These are phyloP conservation scores for Oemleria cerasiformis DNA, from an alignment of 306 rosid genomes.

Conservation along the genomic window DNA sequence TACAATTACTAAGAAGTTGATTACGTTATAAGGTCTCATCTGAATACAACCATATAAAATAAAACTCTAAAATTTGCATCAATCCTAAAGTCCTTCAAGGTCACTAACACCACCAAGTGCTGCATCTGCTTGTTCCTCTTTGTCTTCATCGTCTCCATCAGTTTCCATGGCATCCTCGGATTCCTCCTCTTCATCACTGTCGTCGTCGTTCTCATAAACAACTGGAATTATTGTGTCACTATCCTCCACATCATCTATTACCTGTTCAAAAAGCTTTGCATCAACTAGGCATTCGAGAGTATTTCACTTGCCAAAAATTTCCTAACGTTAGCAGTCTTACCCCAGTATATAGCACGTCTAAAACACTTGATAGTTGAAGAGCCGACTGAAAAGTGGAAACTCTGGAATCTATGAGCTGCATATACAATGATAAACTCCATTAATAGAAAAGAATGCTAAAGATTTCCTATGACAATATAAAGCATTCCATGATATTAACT, in stretches of 20 bases:
- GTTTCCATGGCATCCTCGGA: constrained; percentile 70
- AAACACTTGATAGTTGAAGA: constrained; percentile 60
- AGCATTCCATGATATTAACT: neutral
- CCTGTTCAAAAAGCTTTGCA: constrained; percentile 35
- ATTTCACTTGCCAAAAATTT: constrained; percentile 5
- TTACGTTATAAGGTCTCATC: neutral
- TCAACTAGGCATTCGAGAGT: neutral
- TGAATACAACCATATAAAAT: neutral
- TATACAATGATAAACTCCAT: neutral
- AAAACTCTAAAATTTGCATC: constrained; percentile 1
- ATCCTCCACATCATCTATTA: constrained; percentile 48
- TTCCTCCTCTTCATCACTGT: constrained; percentile 53
- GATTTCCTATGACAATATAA: neutral
- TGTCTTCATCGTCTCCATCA: constrained; percentile 42
- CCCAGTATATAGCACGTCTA: constrained; percentile 57
- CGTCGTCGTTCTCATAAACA: constrained; percentile 58
- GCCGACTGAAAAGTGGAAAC: constrained; percentile 64
- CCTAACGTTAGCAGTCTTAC: constrained; percentile 35
- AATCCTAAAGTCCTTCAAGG: constrained; percentile 47
- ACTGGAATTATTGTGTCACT: constrained; percentile 35
- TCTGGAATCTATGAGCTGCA: constrained; percentile 79
- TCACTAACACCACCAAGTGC: constrained; percentile 42
- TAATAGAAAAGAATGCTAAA: neutral
- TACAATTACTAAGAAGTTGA: neutral
- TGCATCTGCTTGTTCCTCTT: constrained; percentile 26